A percentile compares a stretch with the other conserved stretches of the same genome.
phyloP scores from a whole-genome alignment of 2,329 filamentous ascomycete species.

The Diaporthe sp. region DNA sequence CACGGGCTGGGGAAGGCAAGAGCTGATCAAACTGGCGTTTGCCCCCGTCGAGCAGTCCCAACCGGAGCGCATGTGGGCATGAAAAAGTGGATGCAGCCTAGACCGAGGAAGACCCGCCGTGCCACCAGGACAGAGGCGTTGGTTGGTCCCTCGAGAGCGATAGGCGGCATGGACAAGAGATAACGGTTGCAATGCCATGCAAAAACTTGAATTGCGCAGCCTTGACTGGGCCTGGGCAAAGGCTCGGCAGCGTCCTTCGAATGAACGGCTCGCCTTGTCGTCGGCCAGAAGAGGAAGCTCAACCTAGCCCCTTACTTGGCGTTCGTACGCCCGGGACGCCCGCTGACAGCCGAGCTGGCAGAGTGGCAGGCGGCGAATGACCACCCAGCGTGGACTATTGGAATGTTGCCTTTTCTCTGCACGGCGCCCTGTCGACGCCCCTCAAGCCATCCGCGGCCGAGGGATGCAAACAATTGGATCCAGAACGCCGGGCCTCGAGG shows the following conservation, averaged over 20 bases:
- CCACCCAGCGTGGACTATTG: background rate
- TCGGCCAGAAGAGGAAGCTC: conserved; percentile 22
- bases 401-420: background rate
- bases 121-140: background rate
- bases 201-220: conserved; percentile 24
- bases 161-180: conserved; percentile 19
- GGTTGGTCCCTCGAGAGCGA: conserved; percentile 14
- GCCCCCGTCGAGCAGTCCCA: background rate
- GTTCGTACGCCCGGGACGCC: conserved; percentile 5
- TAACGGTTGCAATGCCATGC: conserved; percentile 25
- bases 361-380: conserved; percentile 2
- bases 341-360: conserved; percentile 8
- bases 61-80: background rate
- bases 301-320: conserved; percentile 18
- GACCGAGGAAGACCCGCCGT: conserved; percentile 19
- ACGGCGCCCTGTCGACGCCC: background rate
- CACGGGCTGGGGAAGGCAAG: conserved; percentile 13
- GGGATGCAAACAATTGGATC: conserved; percentile 10
- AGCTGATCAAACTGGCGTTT: background rate
- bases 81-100: background rate
- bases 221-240: conserved; percentile 20
- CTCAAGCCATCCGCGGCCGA: background rate
- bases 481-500: background rate
- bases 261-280: conserved; percentile 23
- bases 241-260: conserved; percentile 18